Percentiles rank a stretch among this genome's conserved stretches.
These are phyloP conservation scores for Phialophora chinensis DNA, from an alignment of 2,329 filamentous ascomycete species.

Conservation along the genomic window DNA sequence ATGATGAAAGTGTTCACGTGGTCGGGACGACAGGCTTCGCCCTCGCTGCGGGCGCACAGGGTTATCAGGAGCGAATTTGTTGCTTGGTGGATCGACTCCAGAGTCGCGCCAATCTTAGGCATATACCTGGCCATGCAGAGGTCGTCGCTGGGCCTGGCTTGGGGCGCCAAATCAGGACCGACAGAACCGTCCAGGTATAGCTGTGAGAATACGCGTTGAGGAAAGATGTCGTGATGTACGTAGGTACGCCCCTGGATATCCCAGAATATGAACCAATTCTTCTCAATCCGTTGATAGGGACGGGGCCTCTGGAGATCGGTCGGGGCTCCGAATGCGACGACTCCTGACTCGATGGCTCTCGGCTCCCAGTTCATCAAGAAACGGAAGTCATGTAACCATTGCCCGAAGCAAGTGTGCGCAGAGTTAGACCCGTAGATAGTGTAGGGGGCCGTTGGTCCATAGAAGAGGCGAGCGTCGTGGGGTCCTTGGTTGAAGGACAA, in stretches of 20 bases:
- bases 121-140: slow-evolving; percentile 57
- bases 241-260: slow-evolving; percentile 55
- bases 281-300: slow-evolving; percentile 58
- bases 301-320: slow-evolving; percentile 62
- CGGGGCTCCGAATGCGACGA: slow-evolving; percentile 21
- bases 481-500: slow-evolving; percentile 53
- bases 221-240: slow-evolving; percentile 61
- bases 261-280: slow-evolving; percentile 70
- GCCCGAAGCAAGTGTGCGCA: slow-evolving; percentile 60
- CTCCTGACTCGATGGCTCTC: slow-evolving; percentile 46
- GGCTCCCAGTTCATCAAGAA: slow-evolving; percentile 54
- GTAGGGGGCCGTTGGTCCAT: slow-evolving; percentile 57
- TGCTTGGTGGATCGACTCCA: slow-evolving; percentile 63
- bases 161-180: slow-evolving; percentile 55
- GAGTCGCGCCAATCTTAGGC: slow-evolving; percentile 45
- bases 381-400: slow-evolving; percentile 63
- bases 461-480: slow-evolving; percentile 65
- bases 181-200: slow-evolving; percentile 54
- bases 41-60: slow-evolving; percentile 58
- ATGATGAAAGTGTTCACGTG: slow-evolving; percentile 62
- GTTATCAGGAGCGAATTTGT: slow-evolving; percentile 65
- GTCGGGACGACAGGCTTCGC: slow-evolving; percentile 53
- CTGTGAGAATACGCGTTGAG: slow-evolving; percentile 57
- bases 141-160: slow-evolving; percentile 48
- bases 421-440: slow-evolving; percentile 64